These are phyloP conservation scores for Solanum chacoense DNA, from an alignment of 305 asterid species.

Conservation along the genomic window DNA sequence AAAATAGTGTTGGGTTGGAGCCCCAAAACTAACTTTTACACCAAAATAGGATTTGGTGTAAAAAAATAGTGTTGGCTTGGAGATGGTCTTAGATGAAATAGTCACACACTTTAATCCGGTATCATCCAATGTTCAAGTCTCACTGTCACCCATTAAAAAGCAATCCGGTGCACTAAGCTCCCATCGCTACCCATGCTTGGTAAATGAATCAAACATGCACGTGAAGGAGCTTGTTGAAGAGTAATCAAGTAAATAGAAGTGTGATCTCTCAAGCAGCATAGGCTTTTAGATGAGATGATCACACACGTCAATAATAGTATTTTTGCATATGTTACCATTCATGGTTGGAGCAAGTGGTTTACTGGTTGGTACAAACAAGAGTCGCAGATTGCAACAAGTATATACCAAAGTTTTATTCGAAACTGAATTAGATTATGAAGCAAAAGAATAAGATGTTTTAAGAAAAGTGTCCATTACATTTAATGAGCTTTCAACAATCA, in stretches of 20 bases:
- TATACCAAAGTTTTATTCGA: neutral
- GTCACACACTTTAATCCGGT: neutral
- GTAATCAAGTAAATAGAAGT: neutral
- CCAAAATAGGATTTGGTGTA: neutral
- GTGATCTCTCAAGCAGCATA: neutral
- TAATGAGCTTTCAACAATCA: constrained; percentile 1
- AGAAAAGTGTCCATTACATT: neutral
- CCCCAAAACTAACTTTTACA: neutral
- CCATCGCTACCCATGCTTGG: neutral
- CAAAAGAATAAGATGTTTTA: neutral
- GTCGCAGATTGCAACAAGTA: neutral
- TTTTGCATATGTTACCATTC: neutral
- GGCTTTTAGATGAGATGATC: neutral
- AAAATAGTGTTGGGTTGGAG: neutral
- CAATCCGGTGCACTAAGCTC: neutral
- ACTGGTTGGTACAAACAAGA: neutral
- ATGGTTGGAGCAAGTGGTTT: neutral
- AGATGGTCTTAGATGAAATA: neutral
- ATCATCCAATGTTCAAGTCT: neutral
- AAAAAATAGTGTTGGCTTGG: neutral
- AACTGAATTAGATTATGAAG: neutral
- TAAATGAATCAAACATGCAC: neutral
- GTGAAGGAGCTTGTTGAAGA: neutral
- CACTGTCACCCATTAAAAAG: neutral
- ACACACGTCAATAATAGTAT: neutral